These are phyloP conservation scores for Huntiella moniliformis DNA, from an alignment of 2,329 filamentous ascomycete species.

Conservation along the genomic window DNA sequence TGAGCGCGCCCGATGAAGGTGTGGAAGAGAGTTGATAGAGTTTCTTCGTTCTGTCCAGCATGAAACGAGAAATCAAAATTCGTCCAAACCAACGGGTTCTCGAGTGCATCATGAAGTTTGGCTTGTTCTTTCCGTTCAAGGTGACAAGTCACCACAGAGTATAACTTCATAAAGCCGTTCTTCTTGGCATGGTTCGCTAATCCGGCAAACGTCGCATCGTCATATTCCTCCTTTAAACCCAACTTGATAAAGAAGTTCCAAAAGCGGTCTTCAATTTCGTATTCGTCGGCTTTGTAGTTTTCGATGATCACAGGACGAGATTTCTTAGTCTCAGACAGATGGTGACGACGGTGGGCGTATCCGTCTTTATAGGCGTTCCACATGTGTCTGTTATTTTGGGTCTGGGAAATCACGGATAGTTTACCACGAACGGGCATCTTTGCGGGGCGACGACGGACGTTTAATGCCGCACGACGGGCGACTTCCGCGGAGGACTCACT, in stretches of 20 bases:
- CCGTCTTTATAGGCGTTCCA: background rate
- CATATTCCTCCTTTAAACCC: background rate
- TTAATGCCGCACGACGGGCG: background rate
- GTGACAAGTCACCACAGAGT: too few relatives aligned
- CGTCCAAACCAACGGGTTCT: too few relatives aligned
- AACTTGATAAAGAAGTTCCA: background rate
- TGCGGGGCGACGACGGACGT: background rate
- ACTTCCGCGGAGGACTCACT: background rate
- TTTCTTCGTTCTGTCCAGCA: too few relatives aligned
- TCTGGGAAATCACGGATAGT: background rate
- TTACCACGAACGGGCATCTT: background rate
- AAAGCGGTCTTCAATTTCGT: background rate
- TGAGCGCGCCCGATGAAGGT: too few relatives aligned
- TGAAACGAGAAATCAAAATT: too few relatives aligned
- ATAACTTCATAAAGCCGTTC: background rate
- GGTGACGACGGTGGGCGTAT: background rate
- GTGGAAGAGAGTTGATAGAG: too few relatives aligned
- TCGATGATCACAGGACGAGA: background rate
- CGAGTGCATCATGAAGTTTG: too few relatives aligned
- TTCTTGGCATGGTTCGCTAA: background rate
- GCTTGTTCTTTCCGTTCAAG: too few relatives aligned
- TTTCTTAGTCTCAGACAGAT: background rate
- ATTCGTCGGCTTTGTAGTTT: background rate
- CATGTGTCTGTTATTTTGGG: background rate
- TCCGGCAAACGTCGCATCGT: background rate